phyloP scores from a whole-genome alignment of 1,139 yeast species.

The Wickerhamiella infanticola region DNA sequence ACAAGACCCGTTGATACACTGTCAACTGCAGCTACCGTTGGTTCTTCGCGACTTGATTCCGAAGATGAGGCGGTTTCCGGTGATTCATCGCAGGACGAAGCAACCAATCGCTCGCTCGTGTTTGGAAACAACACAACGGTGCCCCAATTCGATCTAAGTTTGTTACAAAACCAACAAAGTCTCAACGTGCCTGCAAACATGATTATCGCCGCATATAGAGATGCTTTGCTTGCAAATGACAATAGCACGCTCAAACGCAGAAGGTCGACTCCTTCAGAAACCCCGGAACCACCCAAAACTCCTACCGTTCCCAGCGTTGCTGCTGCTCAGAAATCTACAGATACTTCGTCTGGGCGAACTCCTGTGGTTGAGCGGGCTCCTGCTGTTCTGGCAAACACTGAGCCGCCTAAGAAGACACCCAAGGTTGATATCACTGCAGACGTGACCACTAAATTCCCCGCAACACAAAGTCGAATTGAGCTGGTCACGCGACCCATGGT shows the following conservation, averaged over 20 bases:
- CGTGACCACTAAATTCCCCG: not conserved
- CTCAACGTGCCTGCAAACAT: conserved; percentile 7
- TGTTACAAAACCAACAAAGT: not conserved
- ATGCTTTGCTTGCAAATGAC: conserved; percentile 4
- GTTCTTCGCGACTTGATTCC: not conserved
- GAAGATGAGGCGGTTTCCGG: not conserved
- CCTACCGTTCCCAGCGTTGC: not conserved
- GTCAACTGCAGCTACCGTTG: not conserved
- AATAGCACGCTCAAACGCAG: not conserved
- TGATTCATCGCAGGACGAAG: not conserved
- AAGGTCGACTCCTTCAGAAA: not conserved
- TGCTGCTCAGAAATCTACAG: not conserved
- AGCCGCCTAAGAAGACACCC: not conserved
- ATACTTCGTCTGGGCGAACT: not conserved
- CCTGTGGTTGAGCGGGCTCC: not conserved
- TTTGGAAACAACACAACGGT: not conserved
- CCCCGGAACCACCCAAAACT: not conserved
- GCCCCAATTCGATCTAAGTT: not conserved
- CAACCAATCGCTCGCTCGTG: not conserved
- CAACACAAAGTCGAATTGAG: conserved; percentile 5
- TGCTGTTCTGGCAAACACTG: not conserved
- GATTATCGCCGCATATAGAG: conserved; percentile 10
- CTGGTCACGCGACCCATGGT: conserved; percentile 10
- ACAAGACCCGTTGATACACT: not conserved
- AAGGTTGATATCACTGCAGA: not conserved